Conservation (phyloP, 2,329 filamentous ascomycete genomes). For the Monosporascus ibericus region DNA sequence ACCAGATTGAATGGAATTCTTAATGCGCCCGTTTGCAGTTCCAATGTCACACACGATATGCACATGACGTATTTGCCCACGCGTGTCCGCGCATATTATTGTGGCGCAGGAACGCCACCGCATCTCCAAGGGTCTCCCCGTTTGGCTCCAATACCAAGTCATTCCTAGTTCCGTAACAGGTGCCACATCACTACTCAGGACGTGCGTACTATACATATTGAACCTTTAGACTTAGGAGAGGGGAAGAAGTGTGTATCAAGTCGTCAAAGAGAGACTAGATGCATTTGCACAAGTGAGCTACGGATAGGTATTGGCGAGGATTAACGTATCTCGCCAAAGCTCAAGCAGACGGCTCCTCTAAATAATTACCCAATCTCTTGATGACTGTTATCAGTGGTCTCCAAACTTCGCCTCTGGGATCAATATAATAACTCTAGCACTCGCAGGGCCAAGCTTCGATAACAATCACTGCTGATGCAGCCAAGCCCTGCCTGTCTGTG, state of each 20-base stretch:
- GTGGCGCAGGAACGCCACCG: not conserved
- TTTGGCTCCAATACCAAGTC: not conserved
- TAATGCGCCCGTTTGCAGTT: not conserved
- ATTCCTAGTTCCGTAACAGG: too few relatives aligned
- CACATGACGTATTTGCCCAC: not conserved
- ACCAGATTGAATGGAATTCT: not conserved
- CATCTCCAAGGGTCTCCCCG: too few relatives aligned
- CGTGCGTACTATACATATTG: too few relatives aligned
- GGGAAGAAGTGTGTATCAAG: too few relatives aligned
- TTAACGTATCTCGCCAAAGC: too few relatives aligned
- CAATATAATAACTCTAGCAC: not conserved
- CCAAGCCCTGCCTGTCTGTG: not conserved
- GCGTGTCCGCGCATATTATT: not conserved
- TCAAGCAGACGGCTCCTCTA: too few relatives aligned
- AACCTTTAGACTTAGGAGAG: too few relatives aligned
- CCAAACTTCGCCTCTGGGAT: not conserved
- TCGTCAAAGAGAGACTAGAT: too few relatives aligned
- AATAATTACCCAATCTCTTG: too few relatives aligned
- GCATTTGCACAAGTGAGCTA: too few relatives aligned
- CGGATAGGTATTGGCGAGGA: too few relatives aligned
- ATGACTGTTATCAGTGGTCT: not conserved
- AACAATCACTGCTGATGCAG: not conserved
- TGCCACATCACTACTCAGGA: too few relatives aligned
- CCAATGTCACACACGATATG: not conserved
- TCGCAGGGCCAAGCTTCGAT: not conserved